Evolutionary conservation across 2,329 filamentous ascomycete species (phyloP).

Genomic region (Penicillium corylophilum): DNA sequence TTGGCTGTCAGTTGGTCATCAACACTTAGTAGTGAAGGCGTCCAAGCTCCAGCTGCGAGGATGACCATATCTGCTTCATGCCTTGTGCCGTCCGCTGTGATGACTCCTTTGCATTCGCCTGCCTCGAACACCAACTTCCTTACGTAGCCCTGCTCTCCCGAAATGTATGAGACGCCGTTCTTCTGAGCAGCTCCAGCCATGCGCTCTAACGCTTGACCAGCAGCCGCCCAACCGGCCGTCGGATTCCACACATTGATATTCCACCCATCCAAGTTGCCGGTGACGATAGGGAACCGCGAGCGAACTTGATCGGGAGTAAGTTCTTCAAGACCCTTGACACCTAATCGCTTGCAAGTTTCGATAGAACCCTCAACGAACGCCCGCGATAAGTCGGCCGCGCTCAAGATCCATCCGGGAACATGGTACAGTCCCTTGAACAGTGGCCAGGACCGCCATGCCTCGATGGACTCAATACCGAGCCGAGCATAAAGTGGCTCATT

Average conservation of each 20-base stretch:
- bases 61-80: conserved; percentile 18
- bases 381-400: conserved; percentile 15
- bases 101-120: conserved; percentile 9
- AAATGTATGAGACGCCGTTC: conserved; percentile 19
- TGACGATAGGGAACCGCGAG: conserved; percentile 13
- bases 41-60: conserved; percentile 18
- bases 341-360: conserved; percentile 13
- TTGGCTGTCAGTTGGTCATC: conserved; percentile 18
- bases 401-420: conserved; percentile 18
- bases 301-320: conserved; percentile 11
- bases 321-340: conserved; percentile 14
- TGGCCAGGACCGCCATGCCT: conserved; percentile 8
- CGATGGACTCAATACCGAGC: conserved; percentile 18
- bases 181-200: conserved; percentile 18
- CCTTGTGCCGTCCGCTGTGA: conserved; percentile 12
- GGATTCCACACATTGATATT: conserved; percentile 22
- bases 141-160: conserved; percentile 12
- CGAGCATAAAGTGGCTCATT: conserved; percentile 20
- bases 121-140: conserved; percentile 9
- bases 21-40: conserved; percentile 14
- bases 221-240: conserved; percentile 18
- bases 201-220: conserved; percentile 13
- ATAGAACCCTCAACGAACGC: conserved; percentile 19
- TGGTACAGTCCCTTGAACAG: conserved; percentile 20
- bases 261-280: conserved; percentile 18